Conservation (phyloP, 2,329 filamentous ascomycete species). For the Dactylonectria estremocensis region DNA sequence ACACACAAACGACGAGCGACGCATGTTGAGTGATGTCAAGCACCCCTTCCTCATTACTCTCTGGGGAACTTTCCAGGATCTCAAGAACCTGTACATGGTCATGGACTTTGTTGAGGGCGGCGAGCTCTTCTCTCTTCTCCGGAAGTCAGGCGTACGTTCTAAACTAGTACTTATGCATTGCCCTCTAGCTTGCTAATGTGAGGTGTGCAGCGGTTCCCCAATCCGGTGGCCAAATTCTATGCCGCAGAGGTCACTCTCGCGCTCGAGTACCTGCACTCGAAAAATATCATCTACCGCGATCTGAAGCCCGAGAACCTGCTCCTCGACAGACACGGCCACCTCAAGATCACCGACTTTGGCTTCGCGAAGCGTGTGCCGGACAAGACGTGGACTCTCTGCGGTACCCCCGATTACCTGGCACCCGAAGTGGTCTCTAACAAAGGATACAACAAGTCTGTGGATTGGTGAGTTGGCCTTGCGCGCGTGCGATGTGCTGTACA, state of each 20-base stretch:
- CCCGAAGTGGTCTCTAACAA: conserved; percentile 99
- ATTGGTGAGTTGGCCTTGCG: conserved; percentile 81
- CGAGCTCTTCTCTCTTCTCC: conserved; percentile 93
- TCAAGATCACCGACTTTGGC: conserved; percentile 98
- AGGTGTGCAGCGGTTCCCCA: conserved; percentile 86
- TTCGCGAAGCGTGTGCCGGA: conserved; percentile 98
- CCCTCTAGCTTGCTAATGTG: conserved; percentile 21
- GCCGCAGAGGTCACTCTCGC: conserved; percentile 97
- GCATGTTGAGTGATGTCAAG: conserved; percentile 96
- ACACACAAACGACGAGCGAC: conserved; percentile 97
- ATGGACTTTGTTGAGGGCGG: conserved; percentile 99
- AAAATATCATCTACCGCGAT: conserved; percentile 98
- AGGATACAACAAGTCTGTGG: conserved; percentile 99
- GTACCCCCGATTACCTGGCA: conserved; percentile 96
- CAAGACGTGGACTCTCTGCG: conserved; percentile 99
- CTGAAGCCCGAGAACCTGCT: conserved; percentile 96
- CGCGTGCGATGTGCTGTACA: not conserved
- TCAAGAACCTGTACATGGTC: conserved; percentile 98
- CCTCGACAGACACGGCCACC: conserved; percentile 91
- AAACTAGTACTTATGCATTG: not conserved
- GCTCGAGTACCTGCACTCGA: conserved; percentile 93
- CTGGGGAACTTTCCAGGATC: conserved; percentile 98
- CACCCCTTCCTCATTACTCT: conserved; percentile 98
- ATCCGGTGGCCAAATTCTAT: conserved; percentile 99
- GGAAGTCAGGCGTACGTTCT: conserved; percentile 86